phyloP scores from a whole-genome alignment of 75 land plant genomes.

The Pseudotsuga menziesii region DNA sequence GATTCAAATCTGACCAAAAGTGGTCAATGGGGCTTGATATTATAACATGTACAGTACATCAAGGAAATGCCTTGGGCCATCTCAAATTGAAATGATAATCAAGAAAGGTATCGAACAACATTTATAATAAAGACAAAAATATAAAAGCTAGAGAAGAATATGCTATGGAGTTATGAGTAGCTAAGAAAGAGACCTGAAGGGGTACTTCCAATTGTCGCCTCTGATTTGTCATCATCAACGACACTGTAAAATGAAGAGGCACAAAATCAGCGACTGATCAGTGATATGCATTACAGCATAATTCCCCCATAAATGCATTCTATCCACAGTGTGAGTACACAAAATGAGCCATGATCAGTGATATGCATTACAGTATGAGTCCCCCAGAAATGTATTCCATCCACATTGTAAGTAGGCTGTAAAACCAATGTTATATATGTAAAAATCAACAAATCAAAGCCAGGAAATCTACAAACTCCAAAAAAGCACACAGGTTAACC shows the following conservation, averaged over 20 bases:
- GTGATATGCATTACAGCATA: background rate
- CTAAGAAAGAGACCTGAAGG: background rate
- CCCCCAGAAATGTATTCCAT: background rate
- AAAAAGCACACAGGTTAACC: background rate
- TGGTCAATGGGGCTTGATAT: background rate
- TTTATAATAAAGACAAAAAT: background rate
- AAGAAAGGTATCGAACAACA: background rate
- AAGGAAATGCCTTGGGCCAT: background rate
- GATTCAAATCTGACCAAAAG: no score
- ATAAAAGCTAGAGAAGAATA: background rate
- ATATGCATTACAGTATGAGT: background rate
- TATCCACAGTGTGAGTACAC: background rate
- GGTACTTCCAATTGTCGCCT: background rate
- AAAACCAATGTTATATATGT: background rate
- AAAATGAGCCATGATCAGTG: background rate
- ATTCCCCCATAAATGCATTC: background rate
- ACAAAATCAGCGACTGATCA: background rate
- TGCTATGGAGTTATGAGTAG: background rate
- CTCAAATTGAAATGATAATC: background rate
- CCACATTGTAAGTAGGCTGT: background rate
- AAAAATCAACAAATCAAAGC: background rate
- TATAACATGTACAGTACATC: background rate
- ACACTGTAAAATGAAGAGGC: conserved; percentile 33
- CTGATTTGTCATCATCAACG: conserved; percentile 45
- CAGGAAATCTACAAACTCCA: background rate